Evolutionary conservation across 2,329 filamentous ascomycete species (phyloP), one percentile per base, ranked within the genome.

Genomic region (Clonostachys sp.): DNA sequence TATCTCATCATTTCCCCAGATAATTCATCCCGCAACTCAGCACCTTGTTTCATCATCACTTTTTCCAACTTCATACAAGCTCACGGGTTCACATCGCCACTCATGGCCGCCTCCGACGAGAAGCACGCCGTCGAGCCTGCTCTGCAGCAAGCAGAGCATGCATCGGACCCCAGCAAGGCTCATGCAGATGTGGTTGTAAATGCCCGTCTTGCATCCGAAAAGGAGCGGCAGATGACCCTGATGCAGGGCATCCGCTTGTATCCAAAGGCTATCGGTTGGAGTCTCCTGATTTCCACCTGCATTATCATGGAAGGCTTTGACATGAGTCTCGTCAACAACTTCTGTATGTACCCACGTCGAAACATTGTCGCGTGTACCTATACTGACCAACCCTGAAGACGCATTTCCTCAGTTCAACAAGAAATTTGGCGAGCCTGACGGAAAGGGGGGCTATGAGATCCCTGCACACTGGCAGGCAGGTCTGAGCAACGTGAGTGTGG

Each of bases 401-500:
- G 61, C 53, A 17, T 64, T 60, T 45, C 64, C 63, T 2, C 53
- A 59, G 6, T 70, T 69, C 18, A 54, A 55, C 39, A 50, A 54
- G 4, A 52, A 57, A 18, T 62, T 54, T 17, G 56, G 56, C 46
- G 47, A 39, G 12, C 24, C 39, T 6, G 38, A 57, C 35, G 57
- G 57, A 46, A 44, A 45, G 4, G 17, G 33, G 7, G 45, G 18
- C 39, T 47, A 47, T 34, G 35, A 34, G 40, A 40, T 47, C 34
- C 24, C 34, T 13, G 35, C 41, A 13, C 34, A 47, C 16, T 73
- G 71, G 71, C 70, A 73, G 51, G 61, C 66, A 6, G 68, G 61
- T 5, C 54, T 74, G 5, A 67, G 65, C 40, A 78, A 77, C 42
- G 24, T 30, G 24, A 30, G 24, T 30, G 24, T 30, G 76, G 70